These are phyloP conservation scores for Priceomyces medius DNA, from an alignment of 805 yeast species.

Conservation along the genomic window DNA sequence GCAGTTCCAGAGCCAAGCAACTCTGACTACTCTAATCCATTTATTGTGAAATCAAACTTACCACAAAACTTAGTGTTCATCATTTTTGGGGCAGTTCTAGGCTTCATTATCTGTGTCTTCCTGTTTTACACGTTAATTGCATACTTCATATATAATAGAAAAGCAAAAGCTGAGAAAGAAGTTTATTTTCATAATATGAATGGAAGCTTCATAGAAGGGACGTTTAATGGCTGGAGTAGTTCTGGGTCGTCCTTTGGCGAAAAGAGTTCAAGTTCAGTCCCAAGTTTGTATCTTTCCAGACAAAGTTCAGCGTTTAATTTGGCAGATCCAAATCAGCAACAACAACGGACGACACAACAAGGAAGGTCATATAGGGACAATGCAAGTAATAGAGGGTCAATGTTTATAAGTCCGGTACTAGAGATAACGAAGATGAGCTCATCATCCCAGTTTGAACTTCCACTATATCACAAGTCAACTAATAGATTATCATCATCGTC, in stretches of 20 bases:
- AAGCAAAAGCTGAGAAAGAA: constrained; percentile 34
- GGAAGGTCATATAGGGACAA: constrained; percentile 33
- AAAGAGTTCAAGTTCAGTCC: constrained; percentile 13
- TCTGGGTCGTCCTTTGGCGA: constrained; percentile 25
- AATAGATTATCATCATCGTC: not conserved
- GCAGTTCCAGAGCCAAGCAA: constrained; percentile 8
- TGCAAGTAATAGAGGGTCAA: constrained; percentile 36
- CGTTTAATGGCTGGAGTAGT: constrained; percentile 11
- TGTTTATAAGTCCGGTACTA: constrained; percentile 55
- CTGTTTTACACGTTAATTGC: constrained; percentile 20
- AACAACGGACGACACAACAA: constrained; percentile 12
- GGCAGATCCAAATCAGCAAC: constrained; percentile 9
- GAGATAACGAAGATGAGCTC: constrained; percentile 25
- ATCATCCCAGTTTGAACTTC: constrained; percentile 14
- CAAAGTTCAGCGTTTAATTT: constrained; percentile 11
- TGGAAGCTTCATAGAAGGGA: constrained; percentile 10
- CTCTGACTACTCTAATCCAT: constrained; percentile 34
- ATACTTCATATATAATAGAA: constrained; percentile 21
- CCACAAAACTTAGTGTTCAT: constrained; percentile 44
- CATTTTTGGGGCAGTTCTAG: constrained; percentile 37
- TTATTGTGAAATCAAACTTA: constrained; percentile 19
- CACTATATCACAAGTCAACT: constrained; percentile 12
- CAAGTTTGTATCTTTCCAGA: constrained; percentile 12
- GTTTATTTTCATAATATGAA: constrained; percentile 22
- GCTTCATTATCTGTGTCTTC: constrained; percentile 16